Percentiles rank a stretch among this genome's conserved stretches.
Conservation (phyloP, 371 early-diverging fungal species). For the Sporodiniella umbellata region DNA sequence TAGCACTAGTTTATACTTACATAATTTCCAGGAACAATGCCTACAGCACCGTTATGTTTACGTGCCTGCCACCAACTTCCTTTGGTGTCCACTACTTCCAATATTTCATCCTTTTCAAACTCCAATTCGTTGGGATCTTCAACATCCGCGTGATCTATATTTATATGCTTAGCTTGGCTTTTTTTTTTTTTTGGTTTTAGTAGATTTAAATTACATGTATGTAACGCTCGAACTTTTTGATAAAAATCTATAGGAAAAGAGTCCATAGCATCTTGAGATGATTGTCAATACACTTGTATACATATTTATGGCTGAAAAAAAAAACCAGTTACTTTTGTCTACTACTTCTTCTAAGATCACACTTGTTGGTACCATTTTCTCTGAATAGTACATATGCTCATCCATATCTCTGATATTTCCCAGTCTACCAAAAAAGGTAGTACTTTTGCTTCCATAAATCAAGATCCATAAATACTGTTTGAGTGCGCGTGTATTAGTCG, state of each 20-base stretch:
- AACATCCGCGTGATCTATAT: constrained; percentile 63
- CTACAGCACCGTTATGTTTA: constrained; percentile 66
- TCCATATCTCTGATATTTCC: not conserved
- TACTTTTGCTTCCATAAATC: constrained; percentile 32
- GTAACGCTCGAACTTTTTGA: constrained; percentile 5
- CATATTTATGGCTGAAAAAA: not conserved
- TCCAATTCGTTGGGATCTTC: constrained; percentile 85
- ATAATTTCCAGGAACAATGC: constrained; percentile 88
- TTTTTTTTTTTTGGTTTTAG: not conserved
- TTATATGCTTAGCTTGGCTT: not conserved
- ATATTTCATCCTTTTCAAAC: constrained; percentile 72
- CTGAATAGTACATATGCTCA: not conserved
- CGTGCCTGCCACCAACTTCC: constrained; percentile 93
- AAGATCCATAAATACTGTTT: constrained; percentile 34
- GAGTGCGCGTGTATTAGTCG: not conserved
- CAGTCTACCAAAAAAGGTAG: constrained; percentile 25
- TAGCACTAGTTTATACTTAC: too few relatives aligned
- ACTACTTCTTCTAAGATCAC: not conserved
- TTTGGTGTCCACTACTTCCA: constrained; percentile 78
- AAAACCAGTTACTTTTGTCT: not conserved
- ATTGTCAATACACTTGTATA: too few relatives aligned
- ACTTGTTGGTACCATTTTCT: not conserved
- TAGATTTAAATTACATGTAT: constrained; percentile 3
- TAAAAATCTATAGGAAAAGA: not conserved
- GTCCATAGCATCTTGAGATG: too few relatives aligned